Evolutionary conservation across 2,329 filamentous ascomycete species (phyloP), one percentile per base, ranked within the genome.

Genomic region (Macroventuria anomochaeta): DNA sequence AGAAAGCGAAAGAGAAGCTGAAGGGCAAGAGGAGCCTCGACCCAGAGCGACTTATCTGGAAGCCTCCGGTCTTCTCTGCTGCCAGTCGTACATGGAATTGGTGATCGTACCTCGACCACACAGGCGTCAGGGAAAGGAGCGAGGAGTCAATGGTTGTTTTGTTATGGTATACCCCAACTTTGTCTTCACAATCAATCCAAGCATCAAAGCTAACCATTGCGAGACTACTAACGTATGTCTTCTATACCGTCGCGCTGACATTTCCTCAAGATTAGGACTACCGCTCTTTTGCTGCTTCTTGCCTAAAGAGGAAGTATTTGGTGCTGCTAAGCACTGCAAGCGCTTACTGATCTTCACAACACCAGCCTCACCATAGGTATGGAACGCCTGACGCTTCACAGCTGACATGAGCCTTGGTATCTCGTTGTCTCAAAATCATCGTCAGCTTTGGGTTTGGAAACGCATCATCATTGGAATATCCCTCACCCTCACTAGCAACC

Each of bases 1-100:
- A 90, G 68, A 83, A 89, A 61, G 89, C 92, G 64, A 96, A 91
- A 77, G 85, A 90, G 62, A 92, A 89, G 76, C 72, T 85, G 46
- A 97, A 96, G 76, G 85, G 88, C 54, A 88, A 88, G 74, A 83
- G 89, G 48, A 77, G 83, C 37, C 93, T 99, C 60, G 89, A 96
- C 57, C 82, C 93, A 0, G 83, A 85, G 17, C 84, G 85, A 66
- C 86, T 99, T 52, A 88, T 92, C 68, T 99, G 95, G 95, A 97
- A 96, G 75, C 93, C 95, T 10, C 95, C 95, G 0, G 90, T 97
- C 0, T 97, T 97, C 70, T 93, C 89, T 21, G 93, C 93, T 1
- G 90, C 89, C 12, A 90, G 86, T 63, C 84, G 93, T 65, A 97
- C 93, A 11, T 97, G 95, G 95, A 96, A 93, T 57, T 97, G 93